Percentiles rank a stretch among this genome's conserved stretches.
These are phyloP conservation scores for Colletotrichum plurivorum DNA, from an alignment of 2,329 filamentous ascomycete genomes.

Conservation along the genomic window DNA sequence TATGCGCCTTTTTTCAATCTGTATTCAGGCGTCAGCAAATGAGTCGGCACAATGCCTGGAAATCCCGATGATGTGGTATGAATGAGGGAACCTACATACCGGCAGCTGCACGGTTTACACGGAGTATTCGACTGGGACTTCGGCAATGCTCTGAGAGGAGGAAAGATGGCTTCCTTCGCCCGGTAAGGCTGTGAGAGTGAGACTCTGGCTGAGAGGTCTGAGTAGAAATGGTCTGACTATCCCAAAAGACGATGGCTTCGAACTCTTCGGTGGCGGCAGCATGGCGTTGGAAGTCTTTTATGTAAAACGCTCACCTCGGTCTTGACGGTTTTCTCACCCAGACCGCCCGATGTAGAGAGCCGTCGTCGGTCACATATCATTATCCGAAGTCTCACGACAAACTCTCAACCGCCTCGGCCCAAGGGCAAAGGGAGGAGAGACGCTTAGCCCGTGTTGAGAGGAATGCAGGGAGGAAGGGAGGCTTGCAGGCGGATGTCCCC, in stretches of 20 bases:
- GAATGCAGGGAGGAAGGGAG: slow-evolving; percentile 39
- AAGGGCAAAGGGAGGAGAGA: slow-evolving; percentile 16
- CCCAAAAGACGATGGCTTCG: no score
- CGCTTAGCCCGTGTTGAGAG: slow-evolving; percentile 36
- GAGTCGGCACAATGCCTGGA: slow-evolving; percentile 24
- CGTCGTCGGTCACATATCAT: slow-evolving; percentile 2
- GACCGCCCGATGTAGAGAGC: neutral
- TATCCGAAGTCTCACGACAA: neutral
- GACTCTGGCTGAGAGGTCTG: neutral
- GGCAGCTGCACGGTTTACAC: neutral
- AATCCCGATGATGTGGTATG: slow-evolving; percentile 24
- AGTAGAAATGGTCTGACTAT: no score
- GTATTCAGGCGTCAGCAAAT: no score
- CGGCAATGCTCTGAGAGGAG: neutral
- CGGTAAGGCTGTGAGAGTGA: slow-evolving; percentile 11
- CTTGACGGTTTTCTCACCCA: neutral
- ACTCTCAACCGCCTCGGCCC: neutral
- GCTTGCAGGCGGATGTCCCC: neutral
- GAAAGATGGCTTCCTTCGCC: neutral
- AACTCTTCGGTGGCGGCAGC: neutral
- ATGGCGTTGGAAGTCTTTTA: slow-evolving; percentile 20
- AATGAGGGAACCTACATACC: slow-evolving; percentile 9
- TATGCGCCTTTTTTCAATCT: slow-evolving; percentile 24
- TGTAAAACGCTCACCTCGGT: slow-evolving; percentile 1
- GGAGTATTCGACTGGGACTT: neutral